Base-by-base conservation (phyloP, 1,284 basidiomycete species). In the Porogramme epimiltina region DNA sequence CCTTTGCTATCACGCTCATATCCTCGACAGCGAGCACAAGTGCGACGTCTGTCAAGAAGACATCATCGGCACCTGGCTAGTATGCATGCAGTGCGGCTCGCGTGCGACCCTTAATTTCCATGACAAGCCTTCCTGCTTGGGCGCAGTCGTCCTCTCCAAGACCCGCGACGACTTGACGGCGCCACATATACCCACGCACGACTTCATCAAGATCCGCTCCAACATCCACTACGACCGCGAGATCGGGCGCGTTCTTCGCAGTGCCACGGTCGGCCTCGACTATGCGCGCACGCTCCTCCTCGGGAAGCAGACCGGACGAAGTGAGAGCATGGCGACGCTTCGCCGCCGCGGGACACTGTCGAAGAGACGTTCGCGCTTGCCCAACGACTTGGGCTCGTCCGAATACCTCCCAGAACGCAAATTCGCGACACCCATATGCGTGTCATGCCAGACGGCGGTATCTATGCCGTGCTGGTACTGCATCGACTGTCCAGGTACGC, bases 381-480 rank as follows among this genome's bases (percentile, higher is more conserved):
- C n/a, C 34, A 16, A 23, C 22, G 40, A 22, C 19, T 18, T 37
- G 16, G 16, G 28, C 11, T 25, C 28, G 20, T n/a, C n/a, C n/a
- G 26, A 33, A 3, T 20, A 3, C 5, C 45, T 45, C 3, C 49
- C 45, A 16, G 42, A 51, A 4, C 39, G 24, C 28, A 44, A 52
- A 16, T 24, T 18, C 4, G 23, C 24, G 4, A 31, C 23, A 5
- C 49, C 51, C 31, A 50, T 49, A 5, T 62, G 60, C 39, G 34
- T 53, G 10, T 54, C 52, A 2, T 63, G 62, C 24, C 37, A 42
- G 2, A n/a, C 42, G 2, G 6, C 24, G 0, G 51, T 65, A 4
- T 33, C 57, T 0, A 51, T 54, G 33, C 63, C 65, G 3, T 66
- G 61, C 42, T 67, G 64, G 62, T 66, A 58, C 43, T 71, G 69